Evolutionary conservation across 164 flowering plant genomes (phyloP).

Genomic region (Macadamia integrifolia): DNA sequence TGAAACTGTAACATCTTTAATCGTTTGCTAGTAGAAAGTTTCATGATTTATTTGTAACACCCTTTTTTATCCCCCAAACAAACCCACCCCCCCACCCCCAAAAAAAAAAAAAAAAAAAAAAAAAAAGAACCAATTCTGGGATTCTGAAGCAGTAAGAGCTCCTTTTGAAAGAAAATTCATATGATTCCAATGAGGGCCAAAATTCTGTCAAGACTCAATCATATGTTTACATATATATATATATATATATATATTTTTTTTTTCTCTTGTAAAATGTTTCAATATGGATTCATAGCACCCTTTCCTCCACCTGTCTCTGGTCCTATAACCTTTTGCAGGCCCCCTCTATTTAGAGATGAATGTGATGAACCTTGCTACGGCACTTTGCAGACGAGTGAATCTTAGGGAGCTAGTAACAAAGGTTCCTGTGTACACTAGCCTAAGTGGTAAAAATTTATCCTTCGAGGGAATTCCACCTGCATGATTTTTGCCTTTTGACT

Average conservation of each 20-base stretch:
- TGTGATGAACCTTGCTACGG: slow-evolving; percentile 40
- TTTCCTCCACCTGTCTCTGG: neutral
- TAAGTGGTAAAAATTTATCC: slow-evolving; percentile 29
- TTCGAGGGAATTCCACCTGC: neutral
- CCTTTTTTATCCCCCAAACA: too few species aligned
- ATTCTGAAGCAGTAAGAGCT: too few species aligned
- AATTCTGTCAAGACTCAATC: neutral
- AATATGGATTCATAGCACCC: neutral
- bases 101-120: neutral
- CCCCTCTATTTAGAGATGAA: slow-evolving; percentile 2
- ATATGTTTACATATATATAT: neutral
- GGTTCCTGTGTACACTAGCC: slow-evolving; percentile 40
- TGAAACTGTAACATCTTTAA: too few species aligned
- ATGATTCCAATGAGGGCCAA: too few species aligned
- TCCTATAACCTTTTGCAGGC: slow-evolving; percentile 6
- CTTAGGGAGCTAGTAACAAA: slow-evolving; percentile 47
- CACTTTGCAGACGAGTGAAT: slow-evolving; percentile 42
- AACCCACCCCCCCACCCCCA: neutral
- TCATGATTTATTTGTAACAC: too few species aligned
- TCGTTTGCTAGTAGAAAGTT: too few species aligned
- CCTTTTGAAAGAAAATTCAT: too few species aligned
- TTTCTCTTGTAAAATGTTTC: neutral
- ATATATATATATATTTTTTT: too few species aligned
- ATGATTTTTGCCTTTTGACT: neutral
- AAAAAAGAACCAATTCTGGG: neutral